Evolutionary conservation across 257 asterid species (phyloP), one percentile per base, ranked within the genome.

Genomic region (Solanum appendiculatum): DNA sequence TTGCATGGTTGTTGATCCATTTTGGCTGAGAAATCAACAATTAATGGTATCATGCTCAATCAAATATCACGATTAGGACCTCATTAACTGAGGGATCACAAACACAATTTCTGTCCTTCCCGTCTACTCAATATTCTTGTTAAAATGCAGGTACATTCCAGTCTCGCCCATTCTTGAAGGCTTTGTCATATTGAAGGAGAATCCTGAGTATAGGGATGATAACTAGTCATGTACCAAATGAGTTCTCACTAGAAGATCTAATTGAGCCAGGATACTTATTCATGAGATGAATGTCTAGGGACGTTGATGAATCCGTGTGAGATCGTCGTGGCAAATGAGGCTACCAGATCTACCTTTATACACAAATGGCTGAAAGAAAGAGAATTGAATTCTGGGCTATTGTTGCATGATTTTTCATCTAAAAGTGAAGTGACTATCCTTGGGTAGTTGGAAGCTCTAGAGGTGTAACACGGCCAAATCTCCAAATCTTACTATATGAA

Each of bases 81-180:
- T n/a, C n/a, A n/a, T n/a, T n/a, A n/a, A n/a, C 18, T 72, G 11
- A 37, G 9, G 29, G 81, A 72, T 10, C 48, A 21, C 31, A 21
- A 73, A 73, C 51, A 42, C n/a, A 77, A 15, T 70, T n/a, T 16
- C 3, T 4, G 3, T 23, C 27, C 16, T 21, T 70, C 51, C 18
- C 20, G 7, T 80, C 40, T 29, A 46, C 66, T 29, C 64, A 46
- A 46, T 42, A 42, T 9, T 46, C 42, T 80, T 80, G 81, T 21
- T 8, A 70, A 73, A 73, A 10, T 87, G 89, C 96, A 95, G 99
- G 91, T 96, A 97, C 82, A 90, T 94, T 87, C 99, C 98, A 2
- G 86, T 97, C 7, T 93, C 99, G 0, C 99, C 99, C 31, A 90
- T 97, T 87, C 98, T 97, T 2, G 99, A 97, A 89, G 99, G 99